A percentile compares a stretch with the other conserved stretches of the same genome.
Conservation (phyloP, 192 early-diverging fungal genomes). For the Spizellomyces punctatus region DNA sequence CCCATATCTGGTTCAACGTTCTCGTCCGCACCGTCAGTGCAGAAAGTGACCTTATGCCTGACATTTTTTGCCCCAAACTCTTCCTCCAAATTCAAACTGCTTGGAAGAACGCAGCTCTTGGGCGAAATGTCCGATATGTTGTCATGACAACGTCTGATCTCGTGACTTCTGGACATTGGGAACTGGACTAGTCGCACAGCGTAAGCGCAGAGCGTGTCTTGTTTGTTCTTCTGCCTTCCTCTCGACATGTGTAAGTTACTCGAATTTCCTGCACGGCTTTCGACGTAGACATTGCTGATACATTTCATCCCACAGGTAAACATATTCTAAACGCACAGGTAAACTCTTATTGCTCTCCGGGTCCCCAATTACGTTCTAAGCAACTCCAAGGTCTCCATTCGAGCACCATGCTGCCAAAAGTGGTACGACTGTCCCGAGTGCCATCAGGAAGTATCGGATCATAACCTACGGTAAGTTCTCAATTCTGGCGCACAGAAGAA, state of each 20-base stretch:
- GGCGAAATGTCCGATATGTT: background rate
- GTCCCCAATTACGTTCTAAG: background rate
- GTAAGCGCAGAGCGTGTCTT: conserved; percentile 1
- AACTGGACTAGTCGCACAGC: background rate
- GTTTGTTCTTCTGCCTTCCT: background rate
- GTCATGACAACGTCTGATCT: background rate
- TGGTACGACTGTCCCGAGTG: conserved; percentile 99
- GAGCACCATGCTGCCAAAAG: conserved; percentile 89
- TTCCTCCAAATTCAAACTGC: background rate
- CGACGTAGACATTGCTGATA: background rate
- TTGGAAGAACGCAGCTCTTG: background rate
- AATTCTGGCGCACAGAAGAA: background rate
- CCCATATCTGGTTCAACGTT: too few species aligned
- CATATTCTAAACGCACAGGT: conserved; percentile 97
- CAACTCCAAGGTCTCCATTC: conserved; percentile 74
- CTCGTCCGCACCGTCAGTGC: too few species aligned
- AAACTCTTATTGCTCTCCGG: conserved; percentile 19
- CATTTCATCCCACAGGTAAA: conserved; percentile 63
- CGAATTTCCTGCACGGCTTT: conserved; percentile 1
- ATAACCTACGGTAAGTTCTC: conserved; percentile 56
- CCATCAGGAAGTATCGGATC: conserved; percentile 79
- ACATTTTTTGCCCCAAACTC: too few species aligned
- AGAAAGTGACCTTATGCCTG: too few species aligned
- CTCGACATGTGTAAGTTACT: too few species aligned
- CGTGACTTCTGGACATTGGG: too few species aligned